Base-by-base conservation (phyloP, 2,329 filamentous ascomycete genomes). In the Hypoxylon sp. region DNA sequence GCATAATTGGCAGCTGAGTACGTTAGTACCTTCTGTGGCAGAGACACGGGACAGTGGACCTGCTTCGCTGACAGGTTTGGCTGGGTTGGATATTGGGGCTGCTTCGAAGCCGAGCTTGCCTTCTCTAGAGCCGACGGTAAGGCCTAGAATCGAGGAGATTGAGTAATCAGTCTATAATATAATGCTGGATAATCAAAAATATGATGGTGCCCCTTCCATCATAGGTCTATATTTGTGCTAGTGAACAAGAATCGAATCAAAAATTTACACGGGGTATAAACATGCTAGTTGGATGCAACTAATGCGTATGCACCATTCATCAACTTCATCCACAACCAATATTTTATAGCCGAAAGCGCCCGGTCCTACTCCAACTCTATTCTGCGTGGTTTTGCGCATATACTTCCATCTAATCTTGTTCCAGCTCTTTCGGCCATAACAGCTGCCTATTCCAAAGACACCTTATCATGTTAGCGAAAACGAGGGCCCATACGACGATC, bases 341-440 rank as follows among this genome's bases (percentile, higher is more conserved):
- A 39, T 6, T n/a, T n/a, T 19, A n/a, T 39, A 39, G n/a, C 7
- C 34, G 2, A 39, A 5, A 39, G 34, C 34, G 16, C 12, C 34
- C 16, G n/a, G n/a, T n/a, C n/a, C n/a, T 39, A 39, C 16, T 39
- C 7, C 16, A 39, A 39, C 6, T 39, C 34, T 39, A 39, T 1
- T 2, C 16, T 16, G 23, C 11, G 2, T n/a, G 9, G 11, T 19
- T 48, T 32, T 34, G 14, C n/a, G 11, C 8, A n/a, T 7, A 19
- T 23, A 5, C 19, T 9, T 23, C 3, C 14, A 39, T 9, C 21
- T 63, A 65, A 32, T 68, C 51, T 8, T 39, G 61, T 39, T 71
- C 69, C 4, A 72, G 16, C 86, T 90, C 89, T 74, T 90, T 91
- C 4, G 92, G 91, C 91, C 91, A 94, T 1, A 95, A 78, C n/a